Evolutionary conservation across 768 basidiomycete species (phyloP).

Genomic region (Lactifluus volemus): DNA sequence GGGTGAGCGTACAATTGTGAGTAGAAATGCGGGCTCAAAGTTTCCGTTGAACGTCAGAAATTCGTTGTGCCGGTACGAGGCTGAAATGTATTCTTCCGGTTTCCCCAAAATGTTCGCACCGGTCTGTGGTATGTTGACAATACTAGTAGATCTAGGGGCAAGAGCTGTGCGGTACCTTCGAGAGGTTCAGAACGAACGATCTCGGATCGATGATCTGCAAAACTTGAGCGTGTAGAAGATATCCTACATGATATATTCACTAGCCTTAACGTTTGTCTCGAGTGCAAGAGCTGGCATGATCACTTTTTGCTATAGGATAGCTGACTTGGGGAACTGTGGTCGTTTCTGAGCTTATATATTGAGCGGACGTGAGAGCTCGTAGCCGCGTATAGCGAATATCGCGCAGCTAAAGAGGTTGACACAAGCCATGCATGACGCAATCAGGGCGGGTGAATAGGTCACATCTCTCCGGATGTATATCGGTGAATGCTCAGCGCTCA

Average conservation of each 20-base stretch:
- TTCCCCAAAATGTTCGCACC: slow-evolving; percentile 45
- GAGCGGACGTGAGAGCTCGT: too few species aligned
- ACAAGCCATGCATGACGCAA: too few species aligned
- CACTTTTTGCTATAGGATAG: neutral
- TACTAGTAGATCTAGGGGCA: neutral
- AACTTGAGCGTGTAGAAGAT: neutral
- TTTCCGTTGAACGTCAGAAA: slow-evolving; percentile 51
- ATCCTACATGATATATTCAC: neutral
- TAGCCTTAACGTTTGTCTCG: slow-evolving; percentile 17
- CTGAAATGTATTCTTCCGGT: slow-evolving; percentile 46
- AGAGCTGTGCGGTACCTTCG: slow-evolving; percentile 9
- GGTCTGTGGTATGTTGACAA: slow-evolving; percentile 30
- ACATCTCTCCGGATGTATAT: too few species aligned
- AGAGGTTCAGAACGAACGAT: slow-evolving; percentile 8
- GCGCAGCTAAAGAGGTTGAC: too few species aligned
- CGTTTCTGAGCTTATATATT: neutral
- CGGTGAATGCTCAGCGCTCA: too few species aligned
- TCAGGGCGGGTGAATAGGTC: too few species aligned
- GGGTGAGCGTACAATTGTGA: slow-evolving; percentile 43
- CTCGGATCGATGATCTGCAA: slow-evolving; percentile 2
- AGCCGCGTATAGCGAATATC: too few species aligned
- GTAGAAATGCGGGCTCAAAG: slow-evolving; percentile 56
- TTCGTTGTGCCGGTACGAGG: slow-evolving; percentile 49
- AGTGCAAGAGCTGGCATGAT: slow-evolving; percentile 14
- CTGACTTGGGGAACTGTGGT: neutral